Conservation (phyloP, 768 basidiomycete genomes). For the Amanita inopinata region DNA sequence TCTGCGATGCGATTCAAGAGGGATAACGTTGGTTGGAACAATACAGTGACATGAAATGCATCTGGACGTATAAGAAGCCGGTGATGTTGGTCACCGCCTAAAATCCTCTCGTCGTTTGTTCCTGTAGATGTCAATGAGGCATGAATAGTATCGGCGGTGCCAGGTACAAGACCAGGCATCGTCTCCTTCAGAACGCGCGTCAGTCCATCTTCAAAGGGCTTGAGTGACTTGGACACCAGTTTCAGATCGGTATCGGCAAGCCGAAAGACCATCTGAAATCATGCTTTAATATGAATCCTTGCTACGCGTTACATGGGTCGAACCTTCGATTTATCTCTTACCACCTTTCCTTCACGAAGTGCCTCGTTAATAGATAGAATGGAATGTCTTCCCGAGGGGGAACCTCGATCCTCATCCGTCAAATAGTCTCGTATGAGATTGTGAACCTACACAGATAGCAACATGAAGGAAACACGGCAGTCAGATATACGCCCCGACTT, state of each 20-base stretch:
- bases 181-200: conserved; percentile 78
- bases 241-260: conserved; percentile 87
- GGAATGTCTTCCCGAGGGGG: conserved; percentile 72
- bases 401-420: conserved; percentile 81
- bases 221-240: conserved; percentile 53
- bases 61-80: conserved; percentile 80
- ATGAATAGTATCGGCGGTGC: conserved; percentile 54
- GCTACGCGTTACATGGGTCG: not conserved
- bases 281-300: not conserved
- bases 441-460: conserved; percentile 52
- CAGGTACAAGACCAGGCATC: conserved; percentile 87
- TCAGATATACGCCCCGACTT: conserved; percentile 11
- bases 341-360: conserved; percentile 72
- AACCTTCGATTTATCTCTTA: conserved; percentile 76
- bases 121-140: conserved; percentile 38
- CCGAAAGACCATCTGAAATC: conserved; percentile 69
- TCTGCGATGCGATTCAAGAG: conserved; percentile 71
- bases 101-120: conserved; percentile 63
- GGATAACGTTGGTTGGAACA: conserved; percentile 89
- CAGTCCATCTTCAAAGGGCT: conserved; percentile 76
- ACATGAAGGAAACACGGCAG: not conserved
- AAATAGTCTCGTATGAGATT: conserved; percentile 82
- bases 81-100: conserved; percentile 72
- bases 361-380: conserved; percentile 93
- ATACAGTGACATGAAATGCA: conserved; percentile 86